Percentiles rank a stretch among this genome's conserved stretches.
Conservation (phyloP, 495 filamentous ascomycete genomes). For the Astrothelium subdiscretum region DNA sequence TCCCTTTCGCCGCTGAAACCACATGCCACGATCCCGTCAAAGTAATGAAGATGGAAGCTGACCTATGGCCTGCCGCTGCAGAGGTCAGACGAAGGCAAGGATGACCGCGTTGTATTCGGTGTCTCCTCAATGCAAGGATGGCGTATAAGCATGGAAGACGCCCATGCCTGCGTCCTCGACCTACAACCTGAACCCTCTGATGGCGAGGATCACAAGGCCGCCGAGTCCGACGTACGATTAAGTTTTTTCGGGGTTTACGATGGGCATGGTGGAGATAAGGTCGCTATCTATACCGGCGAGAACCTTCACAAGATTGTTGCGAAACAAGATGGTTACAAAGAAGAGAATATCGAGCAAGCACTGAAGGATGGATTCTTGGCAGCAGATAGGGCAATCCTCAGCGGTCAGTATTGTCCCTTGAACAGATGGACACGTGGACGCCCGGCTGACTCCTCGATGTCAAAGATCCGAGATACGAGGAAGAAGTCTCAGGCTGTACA, state of each 20-base stretch:
- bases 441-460: conserved; percentile 16
- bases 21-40: neutral
- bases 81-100: conserved; percentile 78
- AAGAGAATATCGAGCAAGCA: conserved; percentile 85
- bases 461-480: conserved; percentile 86
- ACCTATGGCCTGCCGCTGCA: conserved; percentile 26
- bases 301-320: conserved; percentile 87
- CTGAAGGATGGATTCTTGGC: conserved; percentile 95
- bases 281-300: conserved; percentile 84
- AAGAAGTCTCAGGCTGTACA: conserved; percentile 96
- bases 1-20: conserved; percentile 1
- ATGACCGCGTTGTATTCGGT: conserved; percentile 85
- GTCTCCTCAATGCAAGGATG: conserved; percentile 99
- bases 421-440: neutral
- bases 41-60: neutral
- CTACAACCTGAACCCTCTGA: conserved; percentile 54
- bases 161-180: conserved; percentile 81
- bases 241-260: conserved; percentile 98
- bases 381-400: conserved; percentile 89
- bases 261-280: conserved; percentile 93
- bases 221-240: conserved; percentile 54
- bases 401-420: conserved; percentile 47
- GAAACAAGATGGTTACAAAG: conserved; percentile 86
- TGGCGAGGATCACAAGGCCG: conserved; percentile 46
- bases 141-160: conserved; percentile 99